Evolutionary conservation across 495 filamentous ascomycete genomes (phyloP), one percentile per base, ranked within the genome.

Genomic region (Jackrogersella minutella): DNA sequence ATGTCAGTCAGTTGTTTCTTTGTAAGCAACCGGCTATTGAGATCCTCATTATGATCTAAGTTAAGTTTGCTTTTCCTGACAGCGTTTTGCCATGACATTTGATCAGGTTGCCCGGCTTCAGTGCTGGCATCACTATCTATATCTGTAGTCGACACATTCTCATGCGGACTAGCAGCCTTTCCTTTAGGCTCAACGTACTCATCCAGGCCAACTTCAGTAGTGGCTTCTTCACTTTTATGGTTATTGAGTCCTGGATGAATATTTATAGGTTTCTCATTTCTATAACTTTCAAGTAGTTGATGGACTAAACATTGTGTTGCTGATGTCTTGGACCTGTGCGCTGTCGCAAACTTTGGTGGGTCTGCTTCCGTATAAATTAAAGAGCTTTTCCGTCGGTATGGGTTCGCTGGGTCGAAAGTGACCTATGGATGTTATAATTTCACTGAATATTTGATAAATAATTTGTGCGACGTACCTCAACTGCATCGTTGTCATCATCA

Each of bases 1-100:
- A 99, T 97, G 63, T 98, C 95, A 1, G 89, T 90, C 31, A 99
- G 81, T 75, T 99, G 92, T 60, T 88, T 90, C 77, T 98, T 99
- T 1, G 93, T 97, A 64, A 99, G 81, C 30, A 95, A 84, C 11
- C 84, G 77, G 57, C 76, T 81, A 61, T 83, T 79, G 33, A 76
- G 51, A 8, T 68, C 74, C 16, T 77, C 73, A 5, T 58, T 52
- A 55, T 64, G 46, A 34, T 80, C 75, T 46, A 77, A 31, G 14
- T 72, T 66, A 8, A 75, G 61, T 14, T 67, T 59, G 11, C 65
- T 55, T 34, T 68, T 72, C 37, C 66, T 58, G 13, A 83, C 76
- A 7, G 68, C 56, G 1, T 63, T 64, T 43, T 74, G 78, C 82
- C 80, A 84, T 24, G 74, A 64, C 47, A 73, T 74, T 62, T 85